These are phyloP conservation scores for Podospora comata DNA, from an alignment of 495 filamentous ascomycete species.

Conservation along the genomic window DNA sequence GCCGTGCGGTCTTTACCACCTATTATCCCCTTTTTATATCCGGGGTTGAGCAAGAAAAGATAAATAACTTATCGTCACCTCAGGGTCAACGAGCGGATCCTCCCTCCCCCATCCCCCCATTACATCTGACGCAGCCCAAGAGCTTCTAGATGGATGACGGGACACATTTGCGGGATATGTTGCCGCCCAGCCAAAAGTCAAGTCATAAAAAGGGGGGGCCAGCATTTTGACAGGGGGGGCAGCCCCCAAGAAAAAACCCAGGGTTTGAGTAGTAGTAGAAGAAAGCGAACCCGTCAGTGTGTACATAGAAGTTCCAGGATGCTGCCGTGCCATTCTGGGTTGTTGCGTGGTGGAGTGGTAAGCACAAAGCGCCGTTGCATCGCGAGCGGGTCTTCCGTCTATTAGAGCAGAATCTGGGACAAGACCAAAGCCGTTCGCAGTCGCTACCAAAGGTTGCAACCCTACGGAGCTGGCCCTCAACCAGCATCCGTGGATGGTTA, in stretches of 20 bases:
- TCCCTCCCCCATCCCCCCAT: not conserved
- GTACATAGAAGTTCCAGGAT: conserved; percentile 1
- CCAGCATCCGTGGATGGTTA: not conserved
- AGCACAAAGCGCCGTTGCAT: not conserved
- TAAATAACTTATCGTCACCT: not conserved
- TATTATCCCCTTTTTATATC: conserved; percentile 3
- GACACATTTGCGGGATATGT: conserved; percentile 8
- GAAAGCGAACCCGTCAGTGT: not conserved
- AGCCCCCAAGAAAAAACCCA: not conserved
- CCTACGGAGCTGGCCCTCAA: conserved; percentile 4
- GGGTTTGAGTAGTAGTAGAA: not conserved
- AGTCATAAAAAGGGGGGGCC: not conserved
- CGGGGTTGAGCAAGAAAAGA: not conserved
- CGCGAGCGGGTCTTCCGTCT: conserved; percentile 6
- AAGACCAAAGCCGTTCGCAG: conserved; percentile 11
- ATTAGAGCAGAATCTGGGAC: conserved; percentile 1
- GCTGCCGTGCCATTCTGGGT: not conserved
- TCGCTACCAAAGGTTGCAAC: conserved; percentile 19
- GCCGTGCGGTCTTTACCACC: conserved; percentile 3
- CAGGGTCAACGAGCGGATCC: conserved; percentile 12
- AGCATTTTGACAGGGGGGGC: not conserved
- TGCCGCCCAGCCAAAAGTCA: not conserved
- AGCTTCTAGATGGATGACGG: not conserved
- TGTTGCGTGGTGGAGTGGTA: not conserved
- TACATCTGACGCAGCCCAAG: conserved; percentile 8